A percentile compares a stretch with the other conserved stretches of the same genome.
Conservation (phyloP, 108 stramenopile species). For the Fragilaria radians region DNA sequence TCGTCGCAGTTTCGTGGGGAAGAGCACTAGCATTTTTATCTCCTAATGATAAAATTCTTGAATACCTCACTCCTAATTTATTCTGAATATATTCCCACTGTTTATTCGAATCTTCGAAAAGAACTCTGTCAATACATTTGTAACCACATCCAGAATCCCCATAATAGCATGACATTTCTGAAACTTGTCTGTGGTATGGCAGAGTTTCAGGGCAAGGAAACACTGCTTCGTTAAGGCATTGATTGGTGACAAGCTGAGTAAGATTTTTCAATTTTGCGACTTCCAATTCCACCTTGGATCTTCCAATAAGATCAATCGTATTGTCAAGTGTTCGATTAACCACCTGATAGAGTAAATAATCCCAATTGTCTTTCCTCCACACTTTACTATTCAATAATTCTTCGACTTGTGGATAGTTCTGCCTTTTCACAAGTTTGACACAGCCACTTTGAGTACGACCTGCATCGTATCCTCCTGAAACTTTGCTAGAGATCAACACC, state of each 20-base stretch:
- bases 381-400: constrained; percentile 9
- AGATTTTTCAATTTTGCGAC: neutral
- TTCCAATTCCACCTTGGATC: neutral
- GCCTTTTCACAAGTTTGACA: constrained; percentile 10
- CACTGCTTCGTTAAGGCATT: constrained; percentile 2
- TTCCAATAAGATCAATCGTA: neutral
- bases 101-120: neutral
- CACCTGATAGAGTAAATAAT: neutral
- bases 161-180: constrained; percentile 8
- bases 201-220: constrained; percentile 9
- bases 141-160: constrained; percentile 18
- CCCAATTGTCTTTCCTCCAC: constrained; percentile 21
- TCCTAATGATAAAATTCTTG: no score
- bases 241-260: neutral
- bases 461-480: constrained; percentile 19
- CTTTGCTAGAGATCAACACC: constrained; percentile 17
- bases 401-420: constrained; percentile 18
- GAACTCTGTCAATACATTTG: constrained; percentile 5
- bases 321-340: neutral
- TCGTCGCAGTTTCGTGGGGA: no score
- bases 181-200: neutral
- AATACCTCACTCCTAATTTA: no score
- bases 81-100: neutral
- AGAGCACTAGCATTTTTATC: no score
- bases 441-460: constrained; percentile 14